A percentile compares a stretch with the other conserved stretches of the same genome.
These are phyloP conservation scores for Vaccinium macrocarpon DNA, from an alignment of 148 eudicot species.

Conservation along the genomic window DNA sequence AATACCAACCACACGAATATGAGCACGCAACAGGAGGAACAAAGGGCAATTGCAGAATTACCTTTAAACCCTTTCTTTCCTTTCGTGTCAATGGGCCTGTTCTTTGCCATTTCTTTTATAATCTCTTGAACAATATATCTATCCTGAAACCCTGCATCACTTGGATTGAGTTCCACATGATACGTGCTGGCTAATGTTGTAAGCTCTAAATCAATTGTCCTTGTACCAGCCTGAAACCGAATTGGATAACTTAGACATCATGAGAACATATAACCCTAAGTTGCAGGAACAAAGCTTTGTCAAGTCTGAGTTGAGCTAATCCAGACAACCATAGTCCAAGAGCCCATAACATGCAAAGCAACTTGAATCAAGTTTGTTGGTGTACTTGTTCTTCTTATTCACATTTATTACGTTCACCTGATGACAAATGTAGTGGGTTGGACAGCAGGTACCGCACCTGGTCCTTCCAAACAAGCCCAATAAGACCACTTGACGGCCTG, in stretches of 20 bases:
- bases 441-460: too few relatives aligned
- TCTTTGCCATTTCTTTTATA: slow-evolving; percentile 98
- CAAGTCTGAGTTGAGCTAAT: background rate
- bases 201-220: slow-evolving; percentile 86
- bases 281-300: background rate
- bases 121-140: slow-evolving; percentile 95
- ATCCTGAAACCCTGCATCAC: slow-evolving; percentile 98
- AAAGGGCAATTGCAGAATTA: slow-evolving; percentile 19
- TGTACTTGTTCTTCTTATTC: too few relatives aligned
- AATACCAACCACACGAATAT: background rate
- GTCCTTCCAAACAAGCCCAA: too few relatives aligned
- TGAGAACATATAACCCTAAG: background rate
- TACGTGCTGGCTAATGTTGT: slow-evolving; percentile 85
- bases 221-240: slow-evolving; percentile 70
- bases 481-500: too few relatives aligned
- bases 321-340: background rate
- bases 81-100: slow-evolving; percentile 84
- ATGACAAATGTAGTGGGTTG: too few relatives aligned
- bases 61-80: slow-evolving; percentile 92
- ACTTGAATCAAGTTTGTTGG: background rate
- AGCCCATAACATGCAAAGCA: background rate
- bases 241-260: background rate
- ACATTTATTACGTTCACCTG: too few relatives aligned
- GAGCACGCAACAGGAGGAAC: background rate
- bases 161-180: slow-evolving; percentile 90